phyloP scores from a whole-genome alignment of 345 rosid genomes.

The Psidium guajava region DNA sequence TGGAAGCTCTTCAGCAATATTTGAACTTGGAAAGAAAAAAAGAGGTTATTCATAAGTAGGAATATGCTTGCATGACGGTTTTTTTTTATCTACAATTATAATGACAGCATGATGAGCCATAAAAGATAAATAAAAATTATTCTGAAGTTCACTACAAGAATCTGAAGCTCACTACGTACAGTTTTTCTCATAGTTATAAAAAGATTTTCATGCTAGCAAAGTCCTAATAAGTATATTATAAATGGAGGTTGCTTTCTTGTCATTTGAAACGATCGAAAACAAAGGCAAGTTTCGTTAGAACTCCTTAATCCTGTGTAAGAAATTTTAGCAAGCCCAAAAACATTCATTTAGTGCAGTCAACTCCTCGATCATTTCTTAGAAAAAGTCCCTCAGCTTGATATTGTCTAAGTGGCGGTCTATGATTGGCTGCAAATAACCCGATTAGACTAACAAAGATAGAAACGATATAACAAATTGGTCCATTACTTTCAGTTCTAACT shows the following conservation, averaged over 20 bases:
- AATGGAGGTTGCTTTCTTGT: not conserved
- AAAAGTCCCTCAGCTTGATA: not conserved
- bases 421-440: not conserved
- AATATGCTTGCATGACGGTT: too few relatives aligned
- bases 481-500: not conserved
- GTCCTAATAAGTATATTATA: not conserved
- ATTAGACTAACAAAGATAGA: not conserved
- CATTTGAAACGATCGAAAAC: not conserved
- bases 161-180: too few relatives aligned
- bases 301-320: not conserved
- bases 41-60: not conserved
- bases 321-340: not conserved
- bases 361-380: not conserved
- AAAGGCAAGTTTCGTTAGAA: not conserved
- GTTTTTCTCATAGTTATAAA: too few relatives aligned
- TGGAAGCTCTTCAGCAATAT: not conserved
- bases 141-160: too few relatives aligned
- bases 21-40: not conserved
- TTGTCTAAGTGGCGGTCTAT: not conserved
- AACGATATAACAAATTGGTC: not conserved
- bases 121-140: too few relatives aligned
- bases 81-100: too few relatives aligned
- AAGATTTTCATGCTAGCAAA: too few relatives aligned
- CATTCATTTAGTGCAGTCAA: not conserved
- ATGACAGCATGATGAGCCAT: too few relatives aligned